These are phyloP conservation scores for Cytauxzoon felis DNA, from an alignment of 169 alveolate species.

Conservation along the genomic window DNA sequence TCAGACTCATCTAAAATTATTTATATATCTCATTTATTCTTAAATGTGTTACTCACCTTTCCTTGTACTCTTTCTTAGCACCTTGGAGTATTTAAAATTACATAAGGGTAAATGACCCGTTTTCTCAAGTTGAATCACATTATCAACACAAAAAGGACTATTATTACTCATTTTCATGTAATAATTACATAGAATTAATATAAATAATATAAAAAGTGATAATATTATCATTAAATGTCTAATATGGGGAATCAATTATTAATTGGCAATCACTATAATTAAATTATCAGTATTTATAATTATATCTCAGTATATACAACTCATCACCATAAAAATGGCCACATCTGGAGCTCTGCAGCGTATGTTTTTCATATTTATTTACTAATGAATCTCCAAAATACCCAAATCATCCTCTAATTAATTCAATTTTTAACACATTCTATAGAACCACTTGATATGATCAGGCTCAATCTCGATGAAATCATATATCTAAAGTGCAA, in stretches of 20 bases:
- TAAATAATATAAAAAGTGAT: neutral
- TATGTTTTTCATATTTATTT: neutral
- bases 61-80: slow-evolving; percentile 3
- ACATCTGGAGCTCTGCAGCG: slow-evolving; percentile 16
- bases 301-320: neutral
- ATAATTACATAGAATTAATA: neutral
- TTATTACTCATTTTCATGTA: slow-evolving; percentile 11
- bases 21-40: too few species aligned
- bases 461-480: slow-evolving; percentile 85
- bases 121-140: neutral
- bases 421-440: neutral
- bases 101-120: neutral
- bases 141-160: neutral
- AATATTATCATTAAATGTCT: neutral
- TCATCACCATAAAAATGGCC: neutral
- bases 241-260: slow-evolving; percentile 25
- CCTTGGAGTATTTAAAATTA: slow-evolving; percentile 25
- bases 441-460: slow-evolving; percentile 86
- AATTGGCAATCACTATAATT: neutral
- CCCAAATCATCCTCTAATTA: too few species aligned
- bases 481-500: slow-evolving; percentile 82
- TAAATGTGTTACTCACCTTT: slow-evolving; percentile 38
- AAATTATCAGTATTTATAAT: neutral
- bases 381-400: too few species aligned
- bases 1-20: slow-evolving; percentile 48